phyloP scores from a whole-genome alignment of 2,329 filamentous ascomycete genomes.

The Pseudocercospora ulei region DNA sequence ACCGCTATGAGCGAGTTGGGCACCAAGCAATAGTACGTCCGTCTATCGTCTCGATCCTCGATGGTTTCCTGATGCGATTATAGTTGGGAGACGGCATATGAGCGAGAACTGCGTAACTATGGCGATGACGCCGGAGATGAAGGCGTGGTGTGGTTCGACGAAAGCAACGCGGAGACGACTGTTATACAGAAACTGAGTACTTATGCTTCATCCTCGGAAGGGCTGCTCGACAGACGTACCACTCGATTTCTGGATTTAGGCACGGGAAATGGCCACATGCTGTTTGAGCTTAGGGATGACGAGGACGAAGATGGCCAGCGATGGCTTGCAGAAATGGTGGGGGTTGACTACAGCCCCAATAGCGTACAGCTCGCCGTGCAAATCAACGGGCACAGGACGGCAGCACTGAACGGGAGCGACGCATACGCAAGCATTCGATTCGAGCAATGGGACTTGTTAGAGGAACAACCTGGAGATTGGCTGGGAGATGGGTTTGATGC shows the following conservation, averaged over 20 bases:
- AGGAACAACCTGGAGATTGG: slow-evolving; percentile 45
- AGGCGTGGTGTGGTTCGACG: slow-evolving; percentile 93
- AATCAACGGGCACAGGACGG: slow-evolving; percentile 42
- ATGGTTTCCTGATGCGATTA: too few relatives aligned
- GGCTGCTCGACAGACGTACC: slow-evolving; percentile 38
- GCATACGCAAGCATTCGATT: slow-evolving; percentile 39
- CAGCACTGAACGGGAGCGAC: too few relatives aligned
- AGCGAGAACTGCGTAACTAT: slow-evolving; percentile 61
- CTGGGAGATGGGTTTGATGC: slow-evolving; percentile 66
- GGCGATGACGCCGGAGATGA: slow-evolving; percentile 62
- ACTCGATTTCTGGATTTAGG: slow-evolving; percentile 72
- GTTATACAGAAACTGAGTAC: slow-evolving; percentile 53
- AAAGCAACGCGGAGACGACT: slow-evolving; percentile 76
- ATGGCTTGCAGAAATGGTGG: slow-evolving; percentile 63
- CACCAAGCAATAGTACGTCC: slow-evolving; percentile 76
- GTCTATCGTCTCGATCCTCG: too few relatives aligned
- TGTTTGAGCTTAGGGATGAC: slow-evolving; percentile 62
- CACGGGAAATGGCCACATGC: slow-evolving; percentile 83
- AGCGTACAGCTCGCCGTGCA: slow-evolving; percentile 64
- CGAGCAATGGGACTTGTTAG: slow-evolving; percentile 45
- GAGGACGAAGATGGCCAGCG: slow-evolving; percentile 36
- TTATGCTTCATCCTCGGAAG: slow-evolving; percentile 43
- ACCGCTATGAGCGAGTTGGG: slow-evolving; percentile 75
- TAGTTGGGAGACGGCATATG: slow-evolving; percentile 59
- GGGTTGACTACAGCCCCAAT: slow-evolving; percentile 73